Conservation (phyloP, 768 basidiomycete genomes). For the Coprinopsis marcescibilis region DNA sequence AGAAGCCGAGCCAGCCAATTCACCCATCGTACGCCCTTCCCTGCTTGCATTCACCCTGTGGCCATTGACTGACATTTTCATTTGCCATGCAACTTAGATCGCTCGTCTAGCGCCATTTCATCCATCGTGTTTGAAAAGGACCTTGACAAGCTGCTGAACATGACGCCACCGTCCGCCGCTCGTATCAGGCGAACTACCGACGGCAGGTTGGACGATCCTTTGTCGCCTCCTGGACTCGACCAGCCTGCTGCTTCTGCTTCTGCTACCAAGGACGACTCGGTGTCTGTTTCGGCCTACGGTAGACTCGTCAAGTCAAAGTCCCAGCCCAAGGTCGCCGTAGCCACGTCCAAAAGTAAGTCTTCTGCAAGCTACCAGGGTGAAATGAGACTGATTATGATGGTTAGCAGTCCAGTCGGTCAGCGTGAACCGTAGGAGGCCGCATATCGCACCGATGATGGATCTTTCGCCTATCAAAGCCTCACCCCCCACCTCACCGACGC, state of each 20-base stretch:
- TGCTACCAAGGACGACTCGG: conserved; percentile 18
- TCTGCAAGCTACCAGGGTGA: no score
- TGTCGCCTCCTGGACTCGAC: conserved; percentile 31
- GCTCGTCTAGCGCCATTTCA: conserved; percentile 42
- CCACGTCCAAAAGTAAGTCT: conserved; percentile 32
- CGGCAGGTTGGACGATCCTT: conserved; percentile 5
- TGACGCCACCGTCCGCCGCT: conserved; percentile 28
- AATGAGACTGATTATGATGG: no score
- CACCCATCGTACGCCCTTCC: conserved; percentile 36
- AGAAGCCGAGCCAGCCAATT: conserved; percentile 20
- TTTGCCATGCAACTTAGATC: no score
- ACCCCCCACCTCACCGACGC: conserved; percentile 40
- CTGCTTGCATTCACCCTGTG: background rate
- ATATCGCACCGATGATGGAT: conserved; percentile 26
- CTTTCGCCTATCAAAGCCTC: conserved; percentile 53
- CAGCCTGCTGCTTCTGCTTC: conserved; percentile 13
- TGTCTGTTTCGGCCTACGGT: no score
- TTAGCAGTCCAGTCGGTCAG: conserved; percentile 26
- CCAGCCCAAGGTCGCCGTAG: conserved; percentile 37
- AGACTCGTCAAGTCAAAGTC: conserved; percentile 37
- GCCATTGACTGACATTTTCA: background rate
- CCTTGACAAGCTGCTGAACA: conserved; percentile 31
- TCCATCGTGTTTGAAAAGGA: conserved; percentile 49
- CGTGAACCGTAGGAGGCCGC: conserved; percentile 35
- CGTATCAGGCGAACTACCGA: conserved; percentile 22